Conservation (phyloP, 116 monocot genomes). For the Thalassia testudinum region DNA sequence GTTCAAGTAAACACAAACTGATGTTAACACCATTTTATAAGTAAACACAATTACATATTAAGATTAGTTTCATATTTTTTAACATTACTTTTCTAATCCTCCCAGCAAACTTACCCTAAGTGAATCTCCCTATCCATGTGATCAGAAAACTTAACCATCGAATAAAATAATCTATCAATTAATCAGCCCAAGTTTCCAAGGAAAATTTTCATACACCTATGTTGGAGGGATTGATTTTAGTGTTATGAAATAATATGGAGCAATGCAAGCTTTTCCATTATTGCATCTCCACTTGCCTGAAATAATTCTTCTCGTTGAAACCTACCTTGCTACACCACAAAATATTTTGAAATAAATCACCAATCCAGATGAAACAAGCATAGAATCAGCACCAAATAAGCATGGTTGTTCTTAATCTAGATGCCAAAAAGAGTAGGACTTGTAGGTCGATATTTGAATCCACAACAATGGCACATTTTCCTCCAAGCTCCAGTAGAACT, state of each 20-base stretch:
- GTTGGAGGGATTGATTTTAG: constrained; percentile 63
- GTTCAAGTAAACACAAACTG: too few species aligned
- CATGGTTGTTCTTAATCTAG: too few species aligned
- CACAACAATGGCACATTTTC: constrained; percentile 73
- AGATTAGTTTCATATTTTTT: too few species aligned
- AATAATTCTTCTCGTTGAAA: constrained; percentile 49
- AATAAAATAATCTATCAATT: neutral
- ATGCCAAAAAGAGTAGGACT: constrained; percentile 12
- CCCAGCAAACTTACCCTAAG: too few species aligned
- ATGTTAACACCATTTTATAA: too few species aligned
- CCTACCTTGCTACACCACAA: neutral
- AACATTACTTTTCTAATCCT: too few species aligned
- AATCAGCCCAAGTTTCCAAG: neutral
- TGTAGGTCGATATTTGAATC: constrained; percentile 51
- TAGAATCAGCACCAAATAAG: too few species aligned
- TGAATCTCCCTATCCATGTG: constrained; percentile 26
- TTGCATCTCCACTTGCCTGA: constrained; percentile 94
- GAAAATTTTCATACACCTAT: constrained; percentile 14
- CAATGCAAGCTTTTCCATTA: constrained; percentile 85
- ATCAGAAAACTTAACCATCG: neutral
- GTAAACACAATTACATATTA: too few species aligned
- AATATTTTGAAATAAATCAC: too few species aligned
- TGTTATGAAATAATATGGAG: constrained; percentile 90
- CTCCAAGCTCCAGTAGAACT: constrained; percentile 79
- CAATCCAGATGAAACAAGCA: too few species aligned